Percentiles rank a stretch among this genome's conserved stretches.
phyloP scores from a whole-genome alignment of 2,329 filamentous ascomycete genomes.

The Westerdykella aurantiaca region DNA sequence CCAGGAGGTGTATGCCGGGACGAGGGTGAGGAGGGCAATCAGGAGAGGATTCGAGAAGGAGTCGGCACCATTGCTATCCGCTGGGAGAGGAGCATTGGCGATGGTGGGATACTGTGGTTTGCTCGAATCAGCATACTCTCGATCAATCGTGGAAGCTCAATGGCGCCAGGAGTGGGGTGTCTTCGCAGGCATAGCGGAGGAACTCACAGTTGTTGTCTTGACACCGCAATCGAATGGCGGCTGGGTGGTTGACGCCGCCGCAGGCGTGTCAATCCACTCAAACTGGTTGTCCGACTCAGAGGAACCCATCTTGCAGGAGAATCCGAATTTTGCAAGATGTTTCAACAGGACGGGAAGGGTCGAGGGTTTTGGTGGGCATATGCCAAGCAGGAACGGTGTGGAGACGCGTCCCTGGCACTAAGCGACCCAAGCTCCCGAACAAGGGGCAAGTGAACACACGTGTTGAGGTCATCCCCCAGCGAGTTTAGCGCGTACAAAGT shows the following conservation, averaged over 20 bases:
- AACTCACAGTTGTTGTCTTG: slow-evolving; percentile 54
- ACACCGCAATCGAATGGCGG: slow-evolving; percentile 55
- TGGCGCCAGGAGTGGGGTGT: slow-evolving; percentile 21
- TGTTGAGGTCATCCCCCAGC: no score
- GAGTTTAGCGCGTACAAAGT: no score
- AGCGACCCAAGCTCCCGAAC: slow-evolving; percentile 18
- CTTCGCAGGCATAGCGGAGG: slow-evolving; percentile 8
- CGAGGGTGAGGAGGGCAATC: slow-evolving; percentile 59
- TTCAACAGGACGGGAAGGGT: slow-evolving; percentile 8
- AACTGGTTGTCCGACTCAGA: slow-evolving; percentile 50
- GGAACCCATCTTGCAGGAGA: slow-evolving; percentile 30
- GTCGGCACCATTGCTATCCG: slow-evolving; percentile 77
- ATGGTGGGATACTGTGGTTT: slow-evolving; percentile 69
- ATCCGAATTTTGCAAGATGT: slow-evolving; percentile 26
- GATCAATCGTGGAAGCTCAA: slow-evolving; percentile 17
- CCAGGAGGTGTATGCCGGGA: slow-evolving; percentile 77
- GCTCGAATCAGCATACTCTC: slow-evolving; percentile 23
- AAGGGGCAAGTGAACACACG: slow-evolving; percentile 1
- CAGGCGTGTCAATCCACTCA: slow-evolving; percentile 62
- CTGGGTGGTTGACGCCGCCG: slow-evolving; percentile 48
- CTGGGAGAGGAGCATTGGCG: slow-evolving; percentile 89
- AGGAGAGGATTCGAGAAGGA: slow-evolving; percentile 81
- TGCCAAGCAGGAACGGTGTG: slow-evolving; percentile 29
- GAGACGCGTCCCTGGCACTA: slow-evolving; percentile 5
- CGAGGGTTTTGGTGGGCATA: slow-evolving; percentile 5